Evolutionary conservation across 2,329 filamentous ascomycete genomes (phyloP).

Genomic region (Ceratocystis eucalypticola): DNA sequence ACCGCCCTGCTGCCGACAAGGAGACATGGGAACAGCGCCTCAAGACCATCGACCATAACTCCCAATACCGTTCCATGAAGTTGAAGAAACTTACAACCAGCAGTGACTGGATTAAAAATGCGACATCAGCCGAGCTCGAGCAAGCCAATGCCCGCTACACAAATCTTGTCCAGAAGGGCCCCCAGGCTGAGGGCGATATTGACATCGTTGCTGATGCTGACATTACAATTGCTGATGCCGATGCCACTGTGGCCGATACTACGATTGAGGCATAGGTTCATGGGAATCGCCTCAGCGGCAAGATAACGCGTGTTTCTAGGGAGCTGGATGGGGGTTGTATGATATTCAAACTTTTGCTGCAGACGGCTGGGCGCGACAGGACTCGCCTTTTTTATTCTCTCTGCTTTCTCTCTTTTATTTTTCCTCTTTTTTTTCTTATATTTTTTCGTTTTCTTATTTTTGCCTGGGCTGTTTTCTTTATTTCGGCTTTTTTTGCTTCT

Average conservation of each 20-base stretch:
- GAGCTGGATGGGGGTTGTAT: conserved; percentile 10
- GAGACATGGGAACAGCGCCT: conserved; percentile 44
- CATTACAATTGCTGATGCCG: conserved; percentile 24
- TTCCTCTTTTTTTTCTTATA: conserved; percentile 5
- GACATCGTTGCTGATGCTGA: conserved; percentile 22
- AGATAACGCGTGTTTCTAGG: background rate
- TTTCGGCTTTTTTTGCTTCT: conserved; percentile 9
- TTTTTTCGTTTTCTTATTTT: conserved; percentile 9
- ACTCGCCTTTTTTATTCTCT: conserved; percentile 17
- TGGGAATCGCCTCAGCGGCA: background rate
- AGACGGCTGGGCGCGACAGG: conserved; percentile 2
- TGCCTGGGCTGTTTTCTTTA: conserved; percentile 1
- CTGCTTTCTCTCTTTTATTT: conserved; percentile 9
- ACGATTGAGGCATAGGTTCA: conserved; percentile 15
- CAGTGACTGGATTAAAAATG: conserved; percentile 64
- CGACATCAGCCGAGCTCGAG: conserved; percentile 64
- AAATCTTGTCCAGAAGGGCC: conserved; percentile 39
- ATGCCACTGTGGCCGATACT: conserved; percentile 21
- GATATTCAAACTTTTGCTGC: conserved; percentile 13
- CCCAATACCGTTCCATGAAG: conserved; percentile 53
- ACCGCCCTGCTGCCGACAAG: conserved; percentile 51
- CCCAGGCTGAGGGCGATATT: background rate
- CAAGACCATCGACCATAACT: conserved; percentile 39
- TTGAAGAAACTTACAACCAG: conserved; percentile 70
- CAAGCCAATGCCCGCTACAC: conserved; percentile 55